Evolutionary conservation across 768 basidiomycete species (phyloP), one percentile per base, ranked within the genome.

Genomic region (Phaeotremella skinneri): DNA sequence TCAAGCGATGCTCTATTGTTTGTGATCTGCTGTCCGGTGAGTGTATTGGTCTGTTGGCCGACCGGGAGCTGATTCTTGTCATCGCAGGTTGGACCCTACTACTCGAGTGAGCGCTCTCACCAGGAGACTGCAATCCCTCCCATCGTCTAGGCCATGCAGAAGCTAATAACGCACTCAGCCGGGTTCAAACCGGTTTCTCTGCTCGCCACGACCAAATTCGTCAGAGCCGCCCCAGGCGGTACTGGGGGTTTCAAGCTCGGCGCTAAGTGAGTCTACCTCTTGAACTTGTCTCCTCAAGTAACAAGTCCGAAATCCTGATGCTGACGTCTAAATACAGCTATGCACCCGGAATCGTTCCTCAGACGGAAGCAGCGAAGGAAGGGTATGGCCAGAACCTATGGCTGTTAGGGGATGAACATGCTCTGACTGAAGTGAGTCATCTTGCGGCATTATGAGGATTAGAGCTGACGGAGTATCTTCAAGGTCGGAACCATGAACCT

Each of bases 161-260:
- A 3, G 11, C 21, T 51, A 25, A 20, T 21, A 30, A 16, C 27
- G 20, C 20, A n/a, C 14, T 47, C 66, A 66, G 61, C 85, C 29
- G 91, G 91, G 13, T 93, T 92, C 82, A 93, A 93, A 77, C 90
- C 91, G 25, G 84, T 94, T 49, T 84, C 89, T n/a, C 81, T 93
- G 51, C 85, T 89, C 56, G 91, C 88, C 0, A 90, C 89, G 0
- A 89, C 87, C 0, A 84, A 90, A 70, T 86, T 84, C 69, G 85
- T 89, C 39, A 87, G 91, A 47, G 90, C 91, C 4, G 84, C 86
- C 47, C 89, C 90, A 3, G 91, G 91, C 66, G 91, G 91, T 83
- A 93, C 90, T 42, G 91, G 91, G 32, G 87, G 87, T 7, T 92
- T 80, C 81, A 94, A 94, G 78, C 79, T 90, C 4, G 86, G 86